Evolutionary conservation across 441 rosid genomes (phyloP), one percentile per base, ranked within the genome.

Genomic region (Eruca vesicaria): DNA sequence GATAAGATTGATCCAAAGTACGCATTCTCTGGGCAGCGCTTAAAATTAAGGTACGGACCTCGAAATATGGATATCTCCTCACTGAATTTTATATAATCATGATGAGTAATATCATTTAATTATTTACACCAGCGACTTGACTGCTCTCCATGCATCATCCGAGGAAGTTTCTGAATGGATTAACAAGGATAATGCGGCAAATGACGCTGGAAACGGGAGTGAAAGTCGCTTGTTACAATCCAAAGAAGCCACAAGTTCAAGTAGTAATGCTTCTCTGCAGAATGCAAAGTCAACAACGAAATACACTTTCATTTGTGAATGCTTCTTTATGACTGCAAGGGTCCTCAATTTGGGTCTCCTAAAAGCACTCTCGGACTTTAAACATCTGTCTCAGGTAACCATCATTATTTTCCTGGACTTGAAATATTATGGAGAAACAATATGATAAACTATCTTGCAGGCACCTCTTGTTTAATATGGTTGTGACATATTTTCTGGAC

Each of bases 251-350:
- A 75, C 89, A 69, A 88, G 96, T 82, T 93, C 97, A 48, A 86
- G 91, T 58, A 76, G 84, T 55, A 80, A 75, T 78, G 60, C 75
- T 50, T 78, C 78, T 72, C 77, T 73, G 63, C 72, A 66, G 7
- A 73, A 31, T 76, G 68, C 75, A 48, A 86, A 84, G 67, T 69
- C 80, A 76, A 71, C 82, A 75, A 75, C 81, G 55, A 90, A 88
- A 78, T 92, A 80, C 79, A 71, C 86, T 9, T 96, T 93, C 84
- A 92, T 92, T 36, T 92, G 97, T 81, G 98, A 96, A 86, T 89
- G 98, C 85, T 96, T 96, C 90, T 93, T 96, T 79, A 96, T 96
- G 98, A 90, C 98, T 48, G 97, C 97, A 64, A 86, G 98, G 90
- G 98, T 87, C 75, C 96, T 93, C 66, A 96, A 90, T 82, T 81